Conservation (phyloP, 2,329 filamentous ascomycete species). For the Talaromyces sp. region DNA sequence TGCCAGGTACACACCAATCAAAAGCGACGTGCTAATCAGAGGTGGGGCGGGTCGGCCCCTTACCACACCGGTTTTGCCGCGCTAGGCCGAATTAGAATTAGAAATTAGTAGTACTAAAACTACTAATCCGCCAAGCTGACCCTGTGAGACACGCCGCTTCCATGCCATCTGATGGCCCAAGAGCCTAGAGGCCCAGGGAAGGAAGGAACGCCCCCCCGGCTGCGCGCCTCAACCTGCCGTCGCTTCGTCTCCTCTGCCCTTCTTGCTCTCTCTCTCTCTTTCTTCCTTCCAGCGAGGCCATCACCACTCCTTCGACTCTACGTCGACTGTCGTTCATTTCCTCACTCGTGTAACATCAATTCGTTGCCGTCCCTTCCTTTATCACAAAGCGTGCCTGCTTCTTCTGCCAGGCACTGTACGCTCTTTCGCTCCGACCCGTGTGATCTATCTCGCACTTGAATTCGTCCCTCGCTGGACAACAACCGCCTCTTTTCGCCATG, state of each 20-base stretch:
- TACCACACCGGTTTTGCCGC: not conserved
- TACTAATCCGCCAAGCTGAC: not conserved
- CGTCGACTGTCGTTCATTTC: not conserved
- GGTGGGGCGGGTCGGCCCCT: slow-evolving; percentile 1
- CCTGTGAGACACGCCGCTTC: not conserved
- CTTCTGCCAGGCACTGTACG: not conserved
- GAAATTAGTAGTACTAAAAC: not conserved
- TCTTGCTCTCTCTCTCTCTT: not conserved
- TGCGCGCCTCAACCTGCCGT: not conserved
- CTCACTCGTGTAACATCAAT: not conserved
- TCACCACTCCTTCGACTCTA: not conserved
- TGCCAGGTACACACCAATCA: slow-evolving; percentile 8
- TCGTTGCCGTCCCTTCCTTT: not conserved
- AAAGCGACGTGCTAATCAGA: not conserved
- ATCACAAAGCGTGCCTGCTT: not conserved
- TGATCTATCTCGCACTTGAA: not conserved
- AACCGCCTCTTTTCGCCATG: not conserved
- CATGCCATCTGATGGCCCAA: not conserved
- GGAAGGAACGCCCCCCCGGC: not conserved
- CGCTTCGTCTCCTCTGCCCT: not conserved
- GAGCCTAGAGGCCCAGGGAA: not conserved
- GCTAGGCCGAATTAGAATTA: not conserved
- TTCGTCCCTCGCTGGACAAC: not conserved
- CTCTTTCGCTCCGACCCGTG: not conserved
- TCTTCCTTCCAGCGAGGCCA: not conserved